phyloP scores from a whole-genome alignment of 176 grass and related monocot species.

The Oryza glaberrima region DNA sequence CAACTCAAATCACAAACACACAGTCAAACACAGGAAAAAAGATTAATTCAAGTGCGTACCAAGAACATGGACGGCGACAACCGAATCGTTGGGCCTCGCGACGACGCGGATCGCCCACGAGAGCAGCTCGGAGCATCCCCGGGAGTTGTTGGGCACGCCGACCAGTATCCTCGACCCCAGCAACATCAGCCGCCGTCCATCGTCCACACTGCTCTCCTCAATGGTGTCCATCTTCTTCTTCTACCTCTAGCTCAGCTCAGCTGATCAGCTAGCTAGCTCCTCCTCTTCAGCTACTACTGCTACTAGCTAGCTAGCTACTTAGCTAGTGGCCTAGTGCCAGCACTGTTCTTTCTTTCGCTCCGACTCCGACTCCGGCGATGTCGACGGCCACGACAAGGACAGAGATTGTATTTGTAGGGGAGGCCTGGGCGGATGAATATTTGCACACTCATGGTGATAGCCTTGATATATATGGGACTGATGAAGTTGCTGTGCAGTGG shows the following conservation, averaged over 20 bases:
- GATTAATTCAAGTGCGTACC: slow-evolving; percentile 24
- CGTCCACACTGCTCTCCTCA: slow-evolving; percentile 52
- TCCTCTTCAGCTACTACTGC: slow-evolving; percentile 12
- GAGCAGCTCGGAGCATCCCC: slow-evolving; percentile 69
- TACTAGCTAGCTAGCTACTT: not conserved
- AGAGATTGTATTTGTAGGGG: slow-evolving; percentile 54
- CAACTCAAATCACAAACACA: not conserved
- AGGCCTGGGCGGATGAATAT: not conserved
- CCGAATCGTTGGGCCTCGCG: slow-evolving; percentile 68
- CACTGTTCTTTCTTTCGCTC: not conserved
- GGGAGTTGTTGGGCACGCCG: slow-evolving; percentile 68
- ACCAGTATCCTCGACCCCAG: slow-evolving; percentile 65
- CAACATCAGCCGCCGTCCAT: not conserved
- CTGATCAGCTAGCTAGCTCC: not conserved
- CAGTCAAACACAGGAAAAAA: too few species aligned
- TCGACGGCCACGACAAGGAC: slow-evolving; percentile 48
- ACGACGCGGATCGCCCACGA: slow-evolving; percentile 77
- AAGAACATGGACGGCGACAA: slow-evolving; percentile 84
- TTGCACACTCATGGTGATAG: slow-evolving; percentile 30
- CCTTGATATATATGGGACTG: slow-evolving; percentile 28
- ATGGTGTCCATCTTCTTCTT: slow-evolving; percentile 63
- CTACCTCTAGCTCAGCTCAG: too few species aligned
- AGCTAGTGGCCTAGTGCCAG: slow-evolving; percentile 6
- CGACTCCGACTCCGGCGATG: slow-evolving; percentile 10
- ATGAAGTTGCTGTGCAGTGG: slow-evolving; percentile 18